Evolutionary conservation across 2,329 filamentous ascomycete genomes (phyloP).

Genomic region (Myriangium duriaei): DNA sequence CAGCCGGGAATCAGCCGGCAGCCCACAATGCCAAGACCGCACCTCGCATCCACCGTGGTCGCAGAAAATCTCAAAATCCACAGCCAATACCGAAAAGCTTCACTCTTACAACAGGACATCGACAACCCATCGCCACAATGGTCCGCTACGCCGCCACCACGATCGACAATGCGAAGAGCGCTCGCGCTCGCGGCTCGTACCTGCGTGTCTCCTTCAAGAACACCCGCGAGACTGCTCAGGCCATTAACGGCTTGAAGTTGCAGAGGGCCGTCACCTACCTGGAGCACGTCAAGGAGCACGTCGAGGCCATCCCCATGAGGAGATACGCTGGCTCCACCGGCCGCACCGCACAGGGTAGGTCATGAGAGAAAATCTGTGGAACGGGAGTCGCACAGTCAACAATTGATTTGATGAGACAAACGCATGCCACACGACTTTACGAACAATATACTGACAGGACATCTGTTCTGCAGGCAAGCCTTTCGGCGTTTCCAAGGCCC

Average conservation of each 20-base stretch:
- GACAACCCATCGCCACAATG: slow-evolving; percentile 23
- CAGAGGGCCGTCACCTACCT: slow-evolving; percentile 91
- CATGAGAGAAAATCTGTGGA: slow-evolving; percentile 5
- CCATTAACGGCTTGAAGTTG: slow-evolving; percentile 98
- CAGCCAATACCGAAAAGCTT: background rate
- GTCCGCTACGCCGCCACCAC: slow-evolving; percentile 93
- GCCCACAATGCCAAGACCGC: slow-evolving; percentile 10
- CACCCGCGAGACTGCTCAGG: slow-evolving; percentile 98
- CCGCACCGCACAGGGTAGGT: slow-evolving; percentile 94
- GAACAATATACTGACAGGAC: slow-evolving; percentile 19
- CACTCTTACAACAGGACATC: background rate
- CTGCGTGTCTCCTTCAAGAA: slow-evolving; percentile 99
- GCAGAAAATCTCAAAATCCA: slow-evolving; percentile 7
- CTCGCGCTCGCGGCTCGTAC: slow-evolving; percentile 96
- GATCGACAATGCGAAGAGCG: slow-evolving; percentile 82
- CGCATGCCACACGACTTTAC: too few relatives aligned
- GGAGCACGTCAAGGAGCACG: slow-evolving; percentile 94
- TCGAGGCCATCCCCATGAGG: slow-evolving; percentile 96
- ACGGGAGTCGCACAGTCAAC: background rate
- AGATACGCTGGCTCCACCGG: slow-evolving; percentile 93
- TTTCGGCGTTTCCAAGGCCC: slow-evolving; percentile 94
- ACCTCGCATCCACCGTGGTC: slow-evolving; percentile 4
- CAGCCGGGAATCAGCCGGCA: slow-evolving; percentile 7
- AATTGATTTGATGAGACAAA: slow-evolving; percentile 16
- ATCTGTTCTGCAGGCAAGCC: slow-evolving; percentile 66